Evolutionary conservation across 768 basidiomycete species (phyloP).

Genomic region (Amanita muscaria): DNA sequence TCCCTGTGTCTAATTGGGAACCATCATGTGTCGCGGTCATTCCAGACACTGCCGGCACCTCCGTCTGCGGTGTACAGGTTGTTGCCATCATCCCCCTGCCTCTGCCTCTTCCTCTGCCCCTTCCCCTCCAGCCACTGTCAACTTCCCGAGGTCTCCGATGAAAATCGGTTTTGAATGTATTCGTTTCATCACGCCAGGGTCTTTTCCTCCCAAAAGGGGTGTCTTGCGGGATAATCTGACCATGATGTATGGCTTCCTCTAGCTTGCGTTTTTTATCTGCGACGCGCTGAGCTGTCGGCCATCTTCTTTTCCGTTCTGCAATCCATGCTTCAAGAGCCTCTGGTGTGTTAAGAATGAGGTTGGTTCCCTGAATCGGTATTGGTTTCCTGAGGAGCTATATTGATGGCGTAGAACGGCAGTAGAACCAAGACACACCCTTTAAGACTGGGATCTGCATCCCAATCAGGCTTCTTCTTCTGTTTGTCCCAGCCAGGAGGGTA

Average conservation of each 20-base stretch:
- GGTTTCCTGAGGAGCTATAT: slow-evolving; percentile 41
- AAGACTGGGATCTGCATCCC: slow-evolving; percentile 79
- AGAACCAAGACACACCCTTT: slow-evolving; percentile 46
- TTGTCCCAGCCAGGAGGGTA: slow-evolving; percentile 69
- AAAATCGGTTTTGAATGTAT: neutral
- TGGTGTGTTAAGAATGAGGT: slow-evolving; percentile 65
- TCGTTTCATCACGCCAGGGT: slow-evolving; percentile 28
- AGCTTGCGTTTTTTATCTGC: slow-evolving; percentile 77
- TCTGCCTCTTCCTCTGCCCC: neutral
- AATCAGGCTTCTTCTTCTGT: slow-evolving; percentile 40
- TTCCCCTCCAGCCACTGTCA: neutral
- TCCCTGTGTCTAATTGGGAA: slow-evolving; percentile 18
- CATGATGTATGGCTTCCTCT: slow-evolving; percentile 72
- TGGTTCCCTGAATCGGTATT: slow-evolving; percentile 73
- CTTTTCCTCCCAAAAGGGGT: slow-evolving; percentile 33
- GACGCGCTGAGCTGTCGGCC: slow-evolving; percentile 62
- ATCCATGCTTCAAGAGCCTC: slow-evolving; percentile 83
- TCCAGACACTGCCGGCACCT: neutral
- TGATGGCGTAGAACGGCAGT: slow-evolving; percentile 2
- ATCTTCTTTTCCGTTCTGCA: slow-evolving; percentile 78
- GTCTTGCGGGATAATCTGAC: slow-evolving; percentile 53
- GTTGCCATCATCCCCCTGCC: too few species aligned
- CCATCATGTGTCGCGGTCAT: neutral
- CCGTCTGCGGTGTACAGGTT: neutral
- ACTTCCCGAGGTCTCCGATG: neutral